Percentiles rank a stretch among this genome's conserved stretches.
phyloP scores from a whole-genome alignment of 1,284 basidiomycete genomes.

The Cutaneotrichosporon cyanovorans region DNA sequence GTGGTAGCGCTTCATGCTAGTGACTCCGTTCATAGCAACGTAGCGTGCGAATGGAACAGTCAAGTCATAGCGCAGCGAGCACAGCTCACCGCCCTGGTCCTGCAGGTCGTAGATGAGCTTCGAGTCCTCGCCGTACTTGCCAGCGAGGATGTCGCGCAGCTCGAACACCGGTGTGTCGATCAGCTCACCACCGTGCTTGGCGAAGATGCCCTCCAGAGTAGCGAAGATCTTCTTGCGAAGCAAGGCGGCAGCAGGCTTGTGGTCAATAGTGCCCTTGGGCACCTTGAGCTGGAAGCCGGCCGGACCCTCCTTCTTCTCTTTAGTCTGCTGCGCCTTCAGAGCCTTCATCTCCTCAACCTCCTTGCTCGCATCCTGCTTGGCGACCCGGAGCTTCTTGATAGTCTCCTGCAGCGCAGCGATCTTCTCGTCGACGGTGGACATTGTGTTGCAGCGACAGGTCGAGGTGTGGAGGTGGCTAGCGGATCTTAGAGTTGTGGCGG shows the following conservation, averaged over 20 bases:
- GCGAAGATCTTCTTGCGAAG: constrained; percentile 84
- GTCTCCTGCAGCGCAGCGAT: constrained; percentile 39
- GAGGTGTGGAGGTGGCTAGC: constrained; percentile 1
- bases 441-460: constrained; percentile 1
- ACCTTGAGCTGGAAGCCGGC: constrained; percentile 31
- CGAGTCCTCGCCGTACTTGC: constrained; percentile 94
- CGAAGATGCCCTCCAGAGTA: constrained; percentile 81
- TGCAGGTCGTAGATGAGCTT: constrained; percentile 97
- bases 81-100: constrained; percentile 98
- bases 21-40: constrained; percentile 84
- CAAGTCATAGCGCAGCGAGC: constrained; percentile 90
- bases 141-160: constrained; percentile 87
- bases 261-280: constrained; percentile 85
- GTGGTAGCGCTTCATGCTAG: constrained; percentile 81
- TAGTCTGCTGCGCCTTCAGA: constrained; percentile 33
- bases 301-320: constrained; percentile 46
- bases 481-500: not conserved
- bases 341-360: constrained; percentile 44
- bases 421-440: constrained; percentile 21
- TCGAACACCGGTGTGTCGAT: constrained; percentile 99
- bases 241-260: constrained; percentile 88
- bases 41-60: constrained; percentile 95
- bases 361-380: constrained; percentile 40
- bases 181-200: constrained; percentile 79
- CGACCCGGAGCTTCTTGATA: constrained; percentile 43